These are phyloP conservation scores for Talaromyces atroroseus DNA, from an alignment of 2,329 filamentous ascomycete genomes.

Conservation along the genomic window DNA sequence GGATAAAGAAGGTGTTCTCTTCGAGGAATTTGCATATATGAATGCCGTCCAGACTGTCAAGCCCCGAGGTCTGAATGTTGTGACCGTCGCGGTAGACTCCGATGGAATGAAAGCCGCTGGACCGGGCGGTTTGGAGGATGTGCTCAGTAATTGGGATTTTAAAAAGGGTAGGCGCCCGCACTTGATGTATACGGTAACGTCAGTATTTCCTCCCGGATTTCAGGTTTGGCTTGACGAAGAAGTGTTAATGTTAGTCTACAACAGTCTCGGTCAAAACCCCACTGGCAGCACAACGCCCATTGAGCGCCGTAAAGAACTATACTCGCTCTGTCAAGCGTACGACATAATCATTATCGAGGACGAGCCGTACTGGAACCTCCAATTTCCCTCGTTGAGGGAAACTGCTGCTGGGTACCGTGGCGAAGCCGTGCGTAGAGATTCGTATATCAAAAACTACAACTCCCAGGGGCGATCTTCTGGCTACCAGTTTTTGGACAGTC, in stretches of 20 bases:
- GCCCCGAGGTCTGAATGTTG: slow-evolving; percentile 67
- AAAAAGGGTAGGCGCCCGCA: slow-evolving; percentile 69
- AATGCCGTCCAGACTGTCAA: slow-evolving; percentile 63
- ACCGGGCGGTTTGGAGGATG: slow-evolving; percentile 66
- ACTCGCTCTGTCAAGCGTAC: slow-evolving; percentile 72
- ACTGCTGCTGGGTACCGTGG: slow-evolving; percentile 30
- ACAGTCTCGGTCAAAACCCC: slow-evolving; percentile 81
- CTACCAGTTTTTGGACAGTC: slow-evolving; percentile 73
- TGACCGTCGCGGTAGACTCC: slow-evolving; percentile 68
- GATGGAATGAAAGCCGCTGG: slow-evolving; percentile 74
- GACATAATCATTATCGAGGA: slow-evolving; percentile 91
- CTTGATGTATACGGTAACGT: slow-evolving; percentile 86
- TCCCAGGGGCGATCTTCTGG: slow-evolving; percentile 53
- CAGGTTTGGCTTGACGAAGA: not conserved
- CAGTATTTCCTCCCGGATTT: slow-evolving; percentile 40
- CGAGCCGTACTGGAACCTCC: slow-evolving; percentile 93
- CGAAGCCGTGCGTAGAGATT: slow-evolving; percentile 20
- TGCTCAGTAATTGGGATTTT: slow-evolving; percentile 77
- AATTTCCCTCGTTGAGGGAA: slow-evolving; percentile 67
- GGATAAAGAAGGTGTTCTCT: slow-evolving; percentile 70
- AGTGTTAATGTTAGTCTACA: not conserved
- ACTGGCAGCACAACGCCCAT: slow-evolving; percentile 71
- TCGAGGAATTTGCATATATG: slow-evolving; percentile 76
- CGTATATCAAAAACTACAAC: slow-evolving; percentile 37
- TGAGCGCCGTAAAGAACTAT: slow-evolving; percentile 69